phyloP scores from a whole-genome alignment of 345 rosid species.

The Noccaea bulbosa region DNA sequence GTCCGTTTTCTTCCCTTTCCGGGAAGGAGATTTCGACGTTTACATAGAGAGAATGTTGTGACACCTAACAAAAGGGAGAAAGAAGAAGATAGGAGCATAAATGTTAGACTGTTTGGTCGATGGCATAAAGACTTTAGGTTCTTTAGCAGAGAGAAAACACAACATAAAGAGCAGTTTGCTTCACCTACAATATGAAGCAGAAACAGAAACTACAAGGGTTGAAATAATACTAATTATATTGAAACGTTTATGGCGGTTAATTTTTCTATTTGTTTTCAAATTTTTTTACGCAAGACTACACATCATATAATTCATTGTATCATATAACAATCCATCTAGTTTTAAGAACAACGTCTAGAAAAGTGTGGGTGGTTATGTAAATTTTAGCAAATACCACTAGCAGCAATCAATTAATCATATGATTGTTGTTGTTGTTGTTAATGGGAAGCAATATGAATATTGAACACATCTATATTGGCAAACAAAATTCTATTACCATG shows the following conservation, averaged over 20 bases:
- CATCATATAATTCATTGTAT: constrained; percentile 2
- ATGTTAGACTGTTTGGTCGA: constrained; percentile 26
- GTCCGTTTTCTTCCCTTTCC: constrained; percentile 70
- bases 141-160: constrained; percentile 15
- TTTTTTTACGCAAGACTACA: constrained; percentile 3
- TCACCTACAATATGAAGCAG: neutral
- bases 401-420: too few relatives aligned
- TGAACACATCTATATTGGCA: too few relatives aligned
- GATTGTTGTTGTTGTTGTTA: too few relatives aligned
- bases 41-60: constrained; percentile 44
- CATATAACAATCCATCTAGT: neutral
- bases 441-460: too few relatives aligned
- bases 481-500: too few relatives aligned
- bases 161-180: neutral
- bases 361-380: neutral
- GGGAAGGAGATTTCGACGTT: constrained; percentile 66
- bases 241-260: constrained; percentile 4
- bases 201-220: neutral
- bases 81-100: constrained; percentile 33
- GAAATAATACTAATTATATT: neutral
- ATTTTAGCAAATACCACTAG: neutral
- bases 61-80: neutral
- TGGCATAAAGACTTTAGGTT: constrained; percentile 18
- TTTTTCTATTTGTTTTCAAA: neutral
- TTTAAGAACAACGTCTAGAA: constrained; percentile 7